phyloP scores from a whole-genome alignment of 1,284 basidiomycete genomes.

The Ustilago trichophora region DNA sequence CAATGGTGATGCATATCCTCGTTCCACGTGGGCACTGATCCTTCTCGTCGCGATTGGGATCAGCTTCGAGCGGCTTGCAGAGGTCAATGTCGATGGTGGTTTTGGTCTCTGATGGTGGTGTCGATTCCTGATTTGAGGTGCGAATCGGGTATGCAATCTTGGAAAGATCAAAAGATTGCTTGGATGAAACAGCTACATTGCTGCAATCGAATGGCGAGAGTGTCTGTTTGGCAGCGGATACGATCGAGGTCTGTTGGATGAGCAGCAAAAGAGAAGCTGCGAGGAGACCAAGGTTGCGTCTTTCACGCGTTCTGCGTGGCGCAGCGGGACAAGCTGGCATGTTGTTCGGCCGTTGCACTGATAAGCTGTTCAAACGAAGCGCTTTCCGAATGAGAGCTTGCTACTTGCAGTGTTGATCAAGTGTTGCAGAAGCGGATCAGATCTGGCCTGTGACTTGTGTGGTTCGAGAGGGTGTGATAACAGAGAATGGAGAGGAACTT shows the following conservation, averaged over 20 bases:
- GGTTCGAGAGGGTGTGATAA: neutral
- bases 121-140: conserved; percentile 36
- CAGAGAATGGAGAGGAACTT: neutral
- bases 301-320: conserved; percentile 2
- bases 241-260: neutral
- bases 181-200: conserved; percentile 33
- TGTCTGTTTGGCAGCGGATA: conserved; percentile 23
- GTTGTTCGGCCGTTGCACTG: no score
- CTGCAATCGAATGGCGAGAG: conserved; percentile 46
- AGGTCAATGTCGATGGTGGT: conserved; percentile 47
- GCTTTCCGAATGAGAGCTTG: no score
- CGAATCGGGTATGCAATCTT: conserved; percentile 44
- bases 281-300: conserved; percentile 2
- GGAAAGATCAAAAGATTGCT: conserved; percentile 40
- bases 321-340: conserved; percentile 7
- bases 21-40: conserved; percentile 51
- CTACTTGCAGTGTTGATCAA: no score
- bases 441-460: no score
- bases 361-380: no score
- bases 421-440: no score
- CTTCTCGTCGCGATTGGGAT: conserved; percentile 26
- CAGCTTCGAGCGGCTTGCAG: conserved; percentile 38
- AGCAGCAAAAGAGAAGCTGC: conserved; percentile 18
- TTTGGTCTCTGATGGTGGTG: conserved; percentile 40
- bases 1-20: conserved; percentile 50